Percentiles rank a stretch among this genome's conserved stretches.
Conservation (phyloP, 2,329 filamentous ascomycete genomes). For the Pyricularia grisea region DNA sequence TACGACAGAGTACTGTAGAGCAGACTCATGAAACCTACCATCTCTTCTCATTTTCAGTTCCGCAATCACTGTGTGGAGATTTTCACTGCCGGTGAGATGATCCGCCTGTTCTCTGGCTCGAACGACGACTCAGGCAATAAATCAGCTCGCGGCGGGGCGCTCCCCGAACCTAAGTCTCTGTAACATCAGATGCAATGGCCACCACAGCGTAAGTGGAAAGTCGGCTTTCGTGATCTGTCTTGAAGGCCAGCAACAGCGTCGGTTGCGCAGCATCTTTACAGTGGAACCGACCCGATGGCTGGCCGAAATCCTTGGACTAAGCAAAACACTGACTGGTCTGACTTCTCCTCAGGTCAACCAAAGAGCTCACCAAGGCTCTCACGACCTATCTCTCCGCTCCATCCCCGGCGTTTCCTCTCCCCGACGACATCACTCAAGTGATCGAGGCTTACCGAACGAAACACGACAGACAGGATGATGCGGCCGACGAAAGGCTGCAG, state of each 20-base stretch:
- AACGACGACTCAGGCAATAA: constrained; percentile 2
- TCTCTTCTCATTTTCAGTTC: background rate
- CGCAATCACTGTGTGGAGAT: background rate
- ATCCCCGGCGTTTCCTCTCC: constrained; percentile 49
- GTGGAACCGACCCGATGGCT: background rate
- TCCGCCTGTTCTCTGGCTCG: background rate
- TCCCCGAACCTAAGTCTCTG: background rate
- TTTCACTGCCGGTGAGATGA: background rate
- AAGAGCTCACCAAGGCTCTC: constrained; percentile 51
- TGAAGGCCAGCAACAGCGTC: background rate
- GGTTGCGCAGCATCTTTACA: too few relatives aligned
- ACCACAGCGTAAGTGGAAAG: constrained; percentile 3
- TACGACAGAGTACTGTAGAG: background rate
- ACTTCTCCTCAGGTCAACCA: constrained; percentile 36
- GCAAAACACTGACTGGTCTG: background rate
- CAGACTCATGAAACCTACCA: background rate
- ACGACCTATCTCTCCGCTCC: constrained; percentile 32
- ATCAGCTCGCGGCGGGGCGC: background rate
- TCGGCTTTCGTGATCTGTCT: background rate
- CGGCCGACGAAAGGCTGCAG: constrained; percentile 59
- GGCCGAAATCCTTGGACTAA: background rate
- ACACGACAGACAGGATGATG: constrained; percentile 58
- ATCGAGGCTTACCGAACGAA: constrained; percentile 61
- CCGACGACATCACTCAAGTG: constrained; percentile 51
- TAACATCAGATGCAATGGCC: constrained; percentile 1